phyloP scores from a whole-genome alignment of 441 rosid genomes.

The Dalechampia spathulata region DNA sequence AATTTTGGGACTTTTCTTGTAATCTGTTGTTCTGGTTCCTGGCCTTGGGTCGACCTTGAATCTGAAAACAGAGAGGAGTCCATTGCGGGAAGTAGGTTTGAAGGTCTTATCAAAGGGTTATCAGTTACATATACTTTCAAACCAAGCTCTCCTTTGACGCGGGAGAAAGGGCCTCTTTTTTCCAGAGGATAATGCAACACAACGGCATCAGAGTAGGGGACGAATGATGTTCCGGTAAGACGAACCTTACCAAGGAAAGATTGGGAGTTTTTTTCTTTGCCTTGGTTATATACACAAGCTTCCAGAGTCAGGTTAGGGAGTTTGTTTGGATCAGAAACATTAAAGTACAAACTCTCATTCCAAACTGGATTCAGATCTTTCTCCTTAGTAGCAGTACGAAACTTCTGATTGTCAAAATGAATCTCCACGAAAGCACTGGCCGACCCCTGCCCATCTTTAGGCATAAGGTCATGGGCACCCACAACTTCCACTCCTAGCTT shows the following conservation, averaged over 20 bases:
- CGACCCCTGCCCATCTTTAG: slow-evolving; percentile 59
- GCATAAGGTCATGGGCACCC: slow-evolving; percentile 61
- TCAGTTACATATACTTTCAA: slow-evolving; percentile 70
- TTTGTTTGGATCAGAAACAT: slow-evolving; percentile 58
- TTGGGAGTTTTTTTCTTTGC: slow-evolving; percentile 35
- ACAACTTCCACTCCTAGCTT: slow-evolving; percentile 88
- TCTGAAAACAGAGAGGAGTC: slow-evolving; percentile 30
- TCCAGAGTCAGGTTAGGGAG: slow-evolving; percentile 52
- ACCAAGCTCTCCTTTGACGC: slow-evolving; percentile 75
- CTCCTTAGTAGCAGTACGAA: slow-evolving; percentile 56
- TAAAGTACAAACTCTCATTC: slow-evolving; percentile 85
- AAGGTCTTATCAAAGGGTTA: slow-evolving; percentile 45
- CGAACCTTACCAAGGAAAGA: slow-evolving; percentile 65
- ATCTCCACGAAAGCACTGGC: slow-evolving; percentile 71
- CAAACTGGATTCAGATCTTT: slow-evolving; percentile 74
- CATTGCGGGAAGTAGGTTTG: slow-evolving; percentile 47
- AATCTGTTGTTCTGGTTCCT: slow-evolving; percentile 17
- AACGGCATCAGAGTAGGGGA: slow-evolving; percentile 69
- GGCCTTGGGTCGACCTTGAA: slow-evolving; percentile 20
- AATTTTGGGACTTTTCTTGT: slow-evolving; percentile 11
- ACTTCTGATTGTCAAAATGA: slow-evolving; percentile 67
- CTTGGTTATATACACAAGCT: slow-evolving; percentile 46
- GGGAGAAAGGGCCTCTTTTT: slow-evolving; percentile 45
- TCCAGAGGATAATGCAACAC: slow-evolving; percentile 80
- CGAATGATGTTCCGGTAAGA: slow-evolving; percentile 70